Conservation (phyloP, 2,329 filamentous ascomycete species). For the Cercospora zeina region DNA sequence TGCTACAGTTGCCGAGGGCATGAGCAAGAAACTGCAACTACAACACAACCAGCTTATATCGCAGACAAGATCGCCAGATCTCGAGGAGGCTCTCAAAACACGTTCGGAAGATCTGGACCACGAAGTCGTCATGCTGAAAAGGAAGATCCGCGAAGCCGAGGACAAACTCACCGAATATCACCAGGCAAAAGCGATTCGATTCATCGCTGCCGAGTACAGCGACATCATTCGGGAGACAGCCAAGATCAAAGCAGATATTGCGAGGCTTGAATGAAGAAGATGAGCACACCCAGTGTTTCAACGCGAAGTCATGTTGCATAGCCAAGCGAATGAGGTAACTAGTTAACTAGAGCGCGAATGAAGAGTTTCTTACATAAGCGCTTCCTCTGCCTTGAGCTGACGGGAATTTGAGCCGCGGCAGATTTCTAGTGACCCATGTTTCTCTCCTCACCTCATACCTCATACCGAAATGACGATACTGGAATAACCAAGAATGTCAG, state of each 20-base stretch:
- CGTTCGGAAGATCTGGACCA: conserved; percentile 39
- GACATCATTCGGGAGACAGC: conserved; percentile 33
- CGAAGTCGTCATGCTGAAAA: conserved; percentile 37
- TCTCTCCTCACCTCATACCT: background rate
- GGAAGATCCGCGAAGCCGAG: conserved; percentile 40
- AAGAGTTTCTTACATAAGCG: conserved; percentile 9
- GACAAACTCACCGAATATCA: conserved; percentile 43
- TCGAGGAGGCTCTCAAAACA: conserved; percentile 37
- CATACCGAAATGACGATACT: conserved; percentile 5
- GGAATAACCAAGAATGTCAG: conserved; percentile 9
- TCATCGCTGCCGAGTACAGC: conserved; percentile 45
- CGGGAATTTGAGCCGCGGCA: conserved; percentile 15
- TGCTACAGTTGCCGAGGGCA: conserved; percentile 44
- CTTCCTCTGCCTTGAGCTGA: background rate
- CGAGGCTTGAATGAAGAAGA: conserved; percentile 32
- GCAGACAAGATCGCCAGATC: conserved; percentile 31
- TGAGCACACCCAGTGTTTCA: conserved; percentile 2
- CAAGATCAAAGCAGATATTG: conserved; percentile 41
- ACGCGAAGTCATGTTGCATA: background rate
- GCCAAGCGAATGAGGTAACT: too few species aligned
- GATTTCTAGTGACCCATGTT: conserved; percentile 5
- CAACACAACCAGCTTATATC: conserved; percentile 35
- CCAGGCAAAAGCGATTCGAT: conserved; percentile 42
- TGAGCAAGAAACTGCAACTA: conserved; percentile 45
- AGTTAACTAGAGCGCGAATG: background rate